Evolutionary conservation across 441 rosid genomes (phyloP).

Genomic region (Capsella rubella): DNA sequence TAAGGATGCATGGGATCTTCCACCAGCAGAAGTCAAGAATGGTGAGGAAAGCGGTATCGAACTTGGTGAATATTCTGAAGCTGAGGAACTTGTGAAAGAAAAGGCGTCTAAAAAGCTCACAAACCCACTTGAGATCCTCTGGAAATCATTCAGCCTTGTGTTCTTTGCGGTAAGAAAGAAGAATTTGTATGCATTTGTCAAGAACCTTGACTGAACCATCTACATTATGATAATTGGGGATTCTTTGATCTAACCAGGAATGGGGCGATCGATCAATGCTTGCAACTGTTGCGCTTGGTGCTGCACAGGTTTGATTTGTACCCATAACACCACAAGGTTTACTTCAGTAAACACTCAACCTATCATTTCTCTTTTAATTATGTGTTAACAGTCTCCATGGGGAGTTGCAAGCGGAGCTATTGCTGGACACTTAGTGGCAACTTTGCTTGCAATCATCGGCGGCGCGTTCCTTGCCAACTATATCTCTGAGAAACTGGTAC

Average conservation of each 20-base stretch:
- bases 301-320: conserved; percentile 75
- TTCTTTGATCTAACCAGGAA: conserved; percentile 62
- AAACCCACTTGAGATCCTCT: conserved; percentile 85
- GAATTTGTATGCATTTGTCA: not conserved
- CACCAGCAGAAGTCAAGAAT: conserved; percentile 58
- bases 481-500: conserved; percentile 93
- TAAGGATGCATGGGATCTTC: conserved; percentile 97
- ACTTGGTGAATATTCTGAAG: conserved; percentile 88
- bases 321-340: not conserved
- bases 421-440: conserved; percentile 90
- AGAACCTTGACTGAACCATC: conserved; percentile 12
- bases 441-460: conserved; percentile 81
- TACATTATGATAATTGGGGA: not conserved
- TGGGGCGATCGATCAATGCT: conserved; percentile 99
- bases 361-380: conserved; percentile 1
- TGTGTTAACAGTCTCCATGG: conserved; percentile 72
- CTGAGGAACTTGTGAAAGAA: conserved; percentile 94
- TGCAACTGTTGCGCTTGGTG: conserved; percentile 97
- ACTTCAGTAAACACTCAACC: conserved; percentile 2
- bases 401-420: conserved; percentile 98
- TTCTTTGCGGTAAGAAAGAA: conserved; percentile 86
- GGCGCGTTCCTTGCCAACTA: conserved; percentile 94
- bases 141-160: conserved; percentile 96
- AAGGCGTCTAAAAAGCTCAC: conserved; percentile 79
- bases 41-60: conserved; percentile 65